Evolutionary conservation across 2,329 filamentous ascomycete genomes (phyloP), one percentile per base, ranked within the genome.

Genomic region (Boeremia lycopersici): DNA sequence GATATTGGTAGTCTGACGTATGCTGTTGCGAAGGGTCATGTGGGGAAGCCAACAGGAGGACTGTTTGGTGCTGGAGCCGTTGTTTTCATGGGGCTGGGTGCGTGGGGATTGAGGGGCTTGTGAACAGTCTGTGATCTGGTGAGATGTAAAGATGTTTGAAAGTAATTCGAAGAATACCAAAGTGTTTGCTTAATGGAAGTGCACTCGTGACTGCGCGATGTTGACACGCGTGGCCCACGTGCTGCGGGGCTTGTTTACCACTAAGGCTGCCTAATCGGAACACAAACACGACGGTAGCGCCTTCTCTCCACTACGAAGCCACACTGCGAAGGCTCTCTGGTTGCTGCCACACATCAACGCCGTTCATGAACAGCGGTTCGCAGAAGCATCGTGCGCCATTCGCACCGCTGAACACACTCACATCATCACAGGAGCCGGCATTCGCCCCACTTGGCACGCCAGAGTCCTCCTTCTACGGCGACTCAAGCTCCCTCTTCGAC

Each of bases 401-500:
- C 38, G 68, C 67, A 40, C 73, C 70, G 7, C 50, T 73, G 39
- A 63, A 75, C 52, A 75, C 69, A 4, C 60, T 75, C 6, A 63
- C 68, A 8, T 73, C 69, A 12, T 63, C 66, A 9, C 65, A 71
- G 53, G 71, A 67, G 53, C 71, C 73, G n/a, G 62, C 49, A 17
- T 71, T 67, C 42, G 34, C 42, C 15, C 44, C 42, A 23, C 43
- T 42, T 31, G 38, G 43, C 13, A 52, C 53, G 42, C 53, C 34
- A 48, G 46, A 26, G 2, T 46, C 47, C 15, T 49, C 46, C 25
- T 48, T 48, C 33, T 53, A 72, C 15, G 71, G 70, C 52, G 62
- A 74, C 50, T 69, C 67, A 8, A 75, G 70, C 51, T 74, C 68
- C 6, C 64, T 75, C 6, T 76, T 75, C 41, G 71, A 74, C 54